These are phyloP conservation scores for Cucumis hystrix DNA, from an alignment of 306 rosid species.

Conservation along the genomic window DNA sequence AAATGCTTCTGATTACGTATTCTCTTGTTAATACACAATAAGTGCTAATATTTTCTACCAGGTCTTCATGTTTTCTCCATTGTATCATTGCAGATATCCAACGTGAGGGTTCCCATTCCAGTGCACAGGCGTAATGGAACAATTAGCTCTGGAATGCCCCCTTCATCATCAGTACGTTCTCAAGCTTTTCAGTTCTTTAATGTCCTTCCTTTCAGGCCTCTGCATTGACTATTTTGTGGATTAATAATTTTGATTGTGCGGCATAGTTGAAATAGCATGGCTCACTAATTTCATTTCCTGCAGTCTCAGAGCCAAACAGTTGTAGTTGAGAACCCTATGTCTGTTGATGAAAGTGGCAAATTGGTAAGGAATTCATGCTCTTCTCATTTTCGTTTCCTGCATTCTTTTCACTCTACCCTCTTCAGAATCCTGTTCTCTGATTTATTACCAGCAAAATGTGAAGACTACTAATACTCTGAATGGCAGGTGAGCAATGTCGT, in stretches of 20 bases:
- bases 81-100: conserved; percentile 35
- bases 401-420: not conserved
- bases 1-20: not conserved
- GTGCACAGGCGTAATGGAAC: conserved; percentile 66
- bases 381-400: not conserved
- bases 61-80: not conserved
- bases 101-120: conserved; percentile 67
- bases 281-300: conserved; percentile 11
- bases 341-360: conserved; percentile 87
- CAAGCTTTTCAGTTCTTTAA: not conserved
- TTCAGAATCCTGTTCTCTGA: not conserved
- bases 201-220: not conserved
- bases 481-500: conserved; percentile 96
- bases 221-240: not conserved
- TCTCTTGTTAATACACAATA: not conserved
- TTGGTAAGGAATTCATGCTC: conserved; percentile 35
- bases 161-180: conserved; percentile 67
- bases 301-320: conserved; percentile 79
- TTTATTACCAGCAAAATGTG: not conserved
- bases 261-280: not conserved
- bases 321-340: conserved; percentile 95
- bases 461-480: conserved; percentile 3
- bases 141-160: conserved; percentile 45
- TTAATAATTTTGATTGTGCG: not conserved
- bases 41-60: not conserved